Evolutionary conservation across 257 asterid species (phyloP).

Genomic region (Echium plantagineum): DNA sequence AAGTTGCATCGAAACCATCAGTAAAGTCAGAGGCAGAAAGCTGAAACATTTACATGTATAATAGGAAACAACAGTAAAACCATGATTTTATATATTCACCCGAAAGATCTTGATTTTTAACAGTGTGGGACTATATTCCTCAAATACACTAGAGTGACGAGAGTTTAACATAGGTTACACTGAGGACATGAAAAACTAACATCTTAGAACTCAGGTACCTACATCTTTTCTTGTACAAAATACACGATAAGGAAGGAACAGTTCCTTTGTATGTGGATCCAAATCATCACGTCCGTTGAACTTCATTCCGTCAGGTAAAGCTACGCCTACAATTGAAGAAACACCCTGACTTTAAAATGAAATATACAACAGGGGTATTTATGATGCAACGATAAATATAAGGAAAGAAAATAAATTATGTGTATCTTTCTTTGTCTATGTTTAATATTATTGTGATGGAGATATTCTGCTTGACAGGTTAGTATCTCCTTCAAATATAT

Average conservation of each 20-base stretch:
- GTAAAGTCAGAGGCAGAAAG: not conserved
- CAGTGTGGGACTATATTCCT: too few species aligned
- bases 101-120: too few species aligned
- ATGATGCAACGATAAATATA: too few species aligned
- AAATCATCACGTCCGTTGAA: conserved; percentile 19
- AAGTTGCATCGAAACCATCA: not conserved
- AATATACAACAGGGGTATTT: not conserved
- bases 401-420: not conserved
- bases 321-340: conserved; percentile 32
- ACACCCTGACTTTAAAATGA: too few species aligned
- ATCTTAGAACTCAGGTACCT: conserved; percentile 10
- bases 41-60: not conserved
- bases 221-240: conserved; percentile 64
- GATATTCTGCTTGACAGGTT: not conserved
- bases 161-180: not conserved
- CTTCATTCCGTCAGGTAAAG: conserved; percentile 16
- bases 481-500: too few species aligned
- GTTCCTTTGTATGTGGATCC: conserved; percentile 39
- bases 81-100: too few species aligned
- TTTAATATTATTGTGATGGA: not conserved
- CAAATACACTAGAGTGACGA: not conserved
- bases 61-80: not conserved
- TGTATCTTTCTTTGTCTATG: too few species aligned
- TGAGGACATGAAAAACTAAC: not conserved
- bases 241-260: conserved; percentile 74